Evolutionary conservation across 164 flowering plant genomes (phyloP), one percentile per base, ranked within the genome.

Genomic region (Berberis thunbergii): DNA sequence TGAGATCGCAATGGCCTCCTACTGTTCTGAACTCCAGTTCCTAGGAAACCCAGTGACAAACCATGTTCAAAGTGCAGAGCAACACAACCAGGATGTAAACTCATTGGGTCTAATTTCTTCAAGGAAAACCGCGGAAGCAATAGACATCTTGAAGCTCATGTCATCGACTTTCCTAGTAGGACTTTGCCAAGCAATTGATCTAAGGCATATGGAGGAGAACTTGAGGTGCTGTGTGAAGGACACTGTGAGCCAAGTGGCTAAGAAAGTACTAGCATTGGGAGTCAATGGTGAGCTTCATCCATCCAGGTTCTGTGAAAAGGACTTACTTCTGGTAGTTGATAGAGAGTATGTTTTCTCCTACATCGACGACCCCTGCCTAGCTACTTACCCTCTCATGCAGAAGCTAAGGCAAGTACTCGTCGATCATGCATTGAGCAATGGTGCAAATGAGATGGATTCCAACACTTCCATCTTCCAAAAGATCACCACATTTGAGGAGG

Each of bases 21-120:
- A 83, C 61, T 80, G 84, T 55, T 85, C 89, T 9, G 90, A 85
- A 64, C 80, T 85, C 9, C 90, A 85, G 12, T 85, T 74, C 60
- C 72, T 85, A 0, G 89, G 84, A 6, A 85, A 85, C 57, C 86
- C 89, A 1, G 89, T 84, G 5, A 84, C 89, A 2, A 84, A 73
- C 49, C 89, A 85, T 63, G 88, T 84, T 4, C 85, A 84, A 53
- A 84, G 88, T 54, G 88, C 87, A 1, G 87, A 83, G 62, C 87
- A 83, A 64, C 87, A 83, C 70, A 83, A 83, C 71, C 87, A 83
- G 59, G 88, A 84, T 64, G 88, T 84, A 45, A 85, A 85, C 64
- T 85, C 90, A 2, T 49, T 85, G 54, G 90, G 90, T 0, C 53
- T 85, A 54, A 85, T 85, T 41, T 83, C 90, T 43, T 69, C 87